phyloP scores from a whole-genome alignment of 768 basidiomycete species.

The Heimioporus sp. region DNA sequence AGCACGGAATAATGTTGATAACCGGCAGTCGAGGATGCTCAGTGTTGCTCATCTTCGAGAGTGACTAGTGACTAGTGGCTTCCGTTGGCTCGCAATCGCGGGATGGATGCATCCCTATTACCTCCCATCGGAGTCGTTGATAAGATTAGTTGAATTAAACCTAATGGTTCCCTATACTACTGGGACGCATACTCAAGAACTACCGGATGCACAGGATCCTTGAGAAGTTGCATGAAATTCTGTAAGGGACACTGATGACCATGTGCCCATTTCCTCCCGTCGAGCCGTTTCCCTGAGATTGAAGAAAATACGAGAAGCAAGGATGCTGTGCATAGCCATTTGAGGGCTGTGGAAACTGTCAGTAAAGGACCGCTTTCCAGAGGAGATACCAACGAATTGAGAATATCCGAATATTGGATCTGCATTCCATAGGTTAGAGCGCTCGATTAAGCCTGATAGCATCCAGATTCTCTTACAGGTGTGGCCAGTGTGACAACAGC shows the following conservation, averaged over 20 bases:
- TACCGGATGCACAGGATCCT: background rate
- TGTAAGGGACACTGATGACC: background rate
- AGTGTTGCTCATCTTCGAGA: too few relatives aligned
- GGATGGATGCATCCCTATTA: too few relatives aligned
- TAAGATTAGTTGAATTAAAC: background rate
- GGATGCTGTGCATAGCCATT: conserved; percentile 21
- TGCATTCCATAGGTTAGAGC: background rate
- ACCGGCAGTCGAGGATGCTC: too few relatives aligned
- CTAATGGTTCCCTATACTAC: background rate
- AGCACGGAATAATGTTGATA: too few relatives aligned
- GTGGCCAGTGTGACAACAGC: conserved; percentile 9
- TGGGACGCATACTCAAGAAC: background rate
- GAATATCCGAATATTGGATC: conserved; percentile 13
- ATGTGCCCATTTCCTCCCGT: background rate
- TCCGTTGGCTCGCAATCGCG: too few relatives aligned
- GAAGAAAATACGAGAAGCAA: conserved; percentile 25
- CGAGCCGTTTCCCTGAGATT: conserved; percentile 20
- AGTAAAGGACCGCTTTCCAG: background rate
- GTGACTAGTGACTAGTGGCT: too few relatives aligned
- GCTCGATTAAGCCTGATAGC: background rate
- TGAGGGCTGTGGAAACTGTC: conserved; percentile 12
- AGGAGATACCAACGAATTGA: conserved; percentile 15
- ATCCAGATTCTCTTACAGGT: conserved; percentile 1
- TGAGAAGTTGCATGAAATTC: conserved; percentile 9
- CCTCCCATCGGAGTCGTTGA: too few relatives aligned